Percentiles rank a stretch among this genome's conserved stretches.
These are phyloP conservation scores for Trichoderma erinaceum DNA, from an alignment of 495 filamentous ascomycete genomes.

Conservation along the genomic window DNA sequence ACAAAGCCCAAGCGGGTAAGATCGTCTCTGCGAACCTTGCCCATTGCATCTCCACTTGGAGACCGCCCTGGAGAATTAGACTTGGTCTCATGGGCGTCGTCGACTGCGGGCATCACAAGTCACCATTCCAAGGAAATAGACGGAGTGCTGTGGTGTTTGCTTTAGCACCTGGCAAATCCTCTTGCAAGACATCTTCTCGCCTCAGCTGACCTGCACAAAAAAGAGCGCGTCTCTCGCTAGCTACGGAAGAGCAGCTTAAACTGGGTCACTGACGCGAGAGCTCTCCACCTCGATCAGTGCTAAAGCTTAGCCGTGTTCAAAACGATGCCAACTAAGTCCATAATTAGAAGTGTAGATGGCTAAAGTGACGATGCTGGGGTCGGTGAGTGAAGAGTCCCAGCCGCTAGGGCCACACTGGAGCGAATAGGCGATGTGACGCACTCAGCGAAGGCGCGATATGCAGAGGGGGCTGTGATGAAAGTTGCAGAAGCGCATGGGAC, in stretches of 20 bases:
- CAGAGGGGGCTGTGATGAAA: background rate
- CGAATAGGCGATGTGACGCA: background rate
- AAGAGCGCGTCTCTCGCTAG: constrained; percentile 7
- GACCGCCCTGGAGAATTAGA: background rate
- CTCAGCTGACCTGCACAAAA: constrained; percentile 5
- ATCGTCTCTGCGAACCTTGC: background rate
- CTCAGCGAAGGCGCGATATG: background rate
- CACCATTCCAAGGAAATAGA: background rate
- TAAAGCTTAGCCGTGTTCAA: background rate
- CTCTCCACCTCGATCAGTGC: constrained; percentile 10
- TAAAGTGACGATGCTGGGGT: background rate
- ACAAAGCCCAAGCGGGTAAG: background rate
- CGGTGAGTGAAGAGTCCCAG: background rate
- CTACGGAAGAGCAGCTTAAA: background rate
- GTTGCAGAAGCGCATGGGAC: background rate
- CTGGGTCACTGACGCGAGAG: constrained; percentile 2
- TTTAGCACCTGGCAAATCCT: background rate
- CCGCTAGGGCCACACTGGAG: background rate
- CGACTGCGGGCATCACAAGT: background rate
- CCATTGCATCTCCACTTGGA: background rate
- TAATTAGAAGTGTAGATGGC: background rate
- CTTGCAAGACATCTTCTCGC: background rate
- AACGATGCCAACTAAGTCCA: background rate
- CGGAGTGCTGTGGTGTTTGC: background rate
- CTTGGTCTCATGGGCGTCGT: background rate